Base-by-base conservation (phyloP, 2,329 filamentous ascomycete genomes). In the Aspergillus sp. region DNA sequence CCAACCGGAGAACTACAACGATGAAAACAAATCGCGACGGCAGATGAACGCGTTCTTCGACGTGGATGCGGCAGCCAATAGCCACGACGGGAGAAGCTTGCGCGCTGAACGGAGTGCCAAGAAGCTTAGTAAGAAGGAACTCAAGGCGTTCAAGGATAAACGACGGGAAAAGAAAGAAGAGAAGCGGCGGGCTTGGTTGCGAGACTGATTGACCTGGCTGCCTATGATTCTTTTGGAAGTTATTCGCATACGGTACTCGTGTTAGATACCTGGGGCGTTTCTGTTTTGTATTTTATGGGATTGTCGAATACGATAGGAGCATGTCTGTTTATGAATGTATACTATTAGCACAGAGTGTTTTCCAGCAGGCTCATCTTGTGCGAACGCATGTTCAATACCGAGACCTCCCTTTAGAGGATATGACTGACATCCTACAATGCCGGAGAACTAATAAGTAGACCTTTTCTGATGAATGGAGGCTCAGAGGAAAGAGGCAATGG, bases 31-130 rank as follows among this genome's bases (percentile, higher is more conserved):
- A 75, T 85, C 85, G 50, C 77, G 76, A 44, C 78, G 93, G 40
- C 93, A 97, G 71, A 86, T 97, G 85, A 86, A 87, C 62, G 87
- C 89, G 36, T 97, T 85, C 70, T 98, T 97, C 66, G 91, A 98
- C 63, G 90, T 96, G 39, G 90, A 97, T 66, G 87, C 89, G 4
- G 90, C 89, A 3, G 91, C 90, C 4, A 96, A 94, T 62, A 80
- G 81, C 48, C 90, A 98, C 61, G 85, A 95, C 57, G 93, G 93
- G 2, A 80, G 85, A 48, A 96, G 90, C 62, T 73, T 98, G 48
- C 94, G 91, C 70, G 93, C 89, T 2, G 93, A 98, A 73, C 78
- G 93, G 46, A 83, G 86, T 48, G 82, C 83, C 46, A 90, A 93
- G 78, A 89, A 88, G 69, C 76, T 91, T 27, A 85, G 73, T 47